Percentiles rank a stretch among this genome's conserved stretches.
Conservation (phyloP, 176 grass and related monocot species). For the Urochloa ruziziensis region DNA sequence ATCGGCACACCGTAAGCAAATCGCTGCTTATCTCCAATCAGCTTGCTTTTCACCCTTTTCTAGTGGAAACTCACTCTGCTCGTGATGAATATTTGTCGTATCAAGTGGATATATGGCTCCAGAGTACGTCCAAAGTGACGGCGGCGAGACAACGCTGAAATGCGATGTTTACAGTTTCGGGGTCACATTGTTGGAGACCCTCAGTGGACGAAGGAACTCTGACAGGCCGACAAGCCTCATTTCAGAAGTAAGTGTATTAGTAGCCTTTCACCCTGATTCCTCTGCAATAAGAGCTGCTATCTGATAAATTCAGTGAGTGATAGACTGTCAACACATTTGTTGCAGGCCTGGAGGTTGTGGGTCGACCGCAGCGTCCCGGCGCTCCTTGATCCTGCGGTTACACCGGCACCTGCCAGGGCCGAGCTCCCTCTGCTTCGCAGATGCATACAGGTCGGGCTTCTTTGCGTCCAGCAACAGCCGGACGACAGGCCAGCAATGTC, state of each 20-base stretch:
- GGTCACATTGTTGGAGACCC: neutral
- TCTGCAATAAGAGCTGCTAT: neutral
- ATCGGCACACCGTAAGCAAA: conserved; percentile 4
- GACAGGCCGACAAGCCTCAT: neutral
- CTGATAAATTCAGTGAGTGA: neutral
- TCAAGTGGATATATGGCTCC: conserved; percentile 20
- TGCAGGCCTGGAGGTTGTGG: conserved; percentile 41
- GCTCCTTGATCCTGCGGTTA: conserved; percentile 25
- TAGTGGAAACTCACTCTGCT: neutral
- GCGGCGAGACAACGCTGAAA: neutral
- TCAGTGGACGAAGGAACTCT: neutral
- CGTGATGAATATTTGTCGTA: neutral
- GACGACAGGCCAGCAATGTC: conserved; percentile 33
- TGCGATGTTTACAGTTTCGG: conserved; percentile 3
- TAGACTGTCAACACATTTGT: neutral
- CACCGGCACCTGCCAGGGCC: neutral
- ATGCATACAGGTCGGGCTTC: conserved; percentile 47
- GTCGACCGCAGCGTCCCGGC: neutral
- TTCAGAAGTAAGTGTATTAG: neutral
- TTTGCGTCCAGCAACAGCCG: conserved; percentile 40
- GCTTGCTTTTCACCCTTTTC: neutral
- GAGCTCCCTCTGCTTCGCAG: neutral
- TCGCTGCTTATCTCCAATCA: neutral
- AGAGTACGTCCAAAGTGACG: neutral
- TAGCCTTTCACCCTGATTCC: neutral